phyloP scores from a whole-genome alignment of 495 filamentous ascomycete species.

The Penicillium paradoxum region DNA sequence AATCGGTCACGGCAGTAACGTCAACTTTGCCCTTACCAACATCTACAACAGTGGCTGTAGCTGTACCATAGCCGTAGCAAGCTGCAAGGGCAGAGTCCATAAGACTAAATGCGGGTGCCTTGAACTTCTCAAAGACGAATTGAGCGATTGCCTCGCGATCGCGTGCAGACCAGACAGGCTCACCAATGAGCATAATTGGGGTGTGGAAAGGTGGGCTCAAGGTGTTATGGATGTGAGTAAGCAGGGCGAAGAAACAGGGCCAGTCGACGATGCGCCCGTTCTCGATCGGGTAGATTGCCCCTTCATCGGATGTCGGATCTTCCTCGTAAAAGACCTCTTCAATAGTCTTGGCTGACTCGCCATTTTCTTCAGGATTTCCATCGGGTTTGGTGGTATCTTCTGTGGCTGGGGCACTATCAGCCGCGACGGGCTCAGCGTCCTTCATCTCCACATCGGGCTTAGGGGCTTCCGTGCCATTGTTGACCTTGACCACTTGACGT shows the following conservation, averaged over 20 bases:
- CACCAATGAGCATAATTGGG: constrained; percentile 79
- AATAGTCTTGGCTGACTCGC: constrained; percentile 22
- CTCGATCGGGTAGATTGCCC: constrained; percentile 81
- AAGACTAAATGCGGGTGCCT: constrained; percentile 80
- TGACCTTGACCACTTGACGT: constrained; percentile 49
- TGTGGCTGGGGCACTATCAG: constrained; percentile 10
- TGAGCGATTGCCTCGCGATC: constrained; percentile 79
- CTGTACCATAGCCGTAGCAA: constrained; percentile 74
- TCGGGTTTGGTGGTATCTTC: constrained; percentile 11
- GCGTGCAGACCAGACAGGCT: constrained; percentile 78
- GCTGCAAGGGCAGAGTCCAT: constrained; percentile 81
- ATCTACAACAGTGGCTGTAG: constrained; percentile 77
- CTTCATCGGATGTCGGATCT: constrained; percentile 79
- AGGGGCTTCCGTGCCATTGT: constrained; percentile 28
- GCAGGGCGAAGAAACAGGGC: constrained; percentile 85
- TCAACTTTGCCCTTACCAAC: constrained; percentile 89
- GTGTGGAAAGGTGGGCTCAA: constrained; percentile 91
- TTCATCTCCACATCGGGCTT: constrained; percentile 50
- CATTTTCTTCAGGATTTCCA: constrained; percentile 17
- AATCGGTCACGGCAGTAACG: constrained; percentile 81
- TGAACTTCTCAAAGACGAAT: constrained; percentile 96
- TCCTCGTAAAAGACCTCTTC: constrained; percentile 70
- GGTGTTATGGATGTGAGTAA: constrained; percentile 79
- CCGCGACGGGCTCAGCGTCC: constrained; percentile 14
- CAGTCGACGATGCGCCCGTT: constrained; percentile 83